Evolutionary conservation across 306 rosid species (phyloP), one percentile per base, ranked within the genome.

Genomic region (Mucuna pruriens): DNA sequence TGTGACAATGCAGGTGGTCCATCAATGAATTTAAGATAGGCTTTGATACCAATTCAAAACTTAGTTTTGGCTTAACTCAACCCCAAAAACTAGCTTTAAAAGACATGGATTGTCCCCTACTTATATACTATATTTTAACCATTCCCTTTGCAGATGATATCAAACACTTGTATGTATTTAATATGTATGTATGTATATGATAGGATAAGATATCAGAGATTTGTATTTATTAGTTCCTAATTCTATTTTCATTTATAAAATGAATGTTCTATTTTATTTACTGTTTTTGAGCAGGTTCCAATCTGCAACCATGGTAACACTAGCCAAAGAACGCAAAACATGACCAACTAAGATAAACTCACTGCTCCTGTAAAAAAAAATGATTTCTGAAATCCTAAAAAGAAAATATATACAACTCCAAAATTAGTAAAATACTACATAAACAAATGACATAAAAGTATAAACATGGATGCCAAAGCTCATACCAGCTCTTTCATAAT

Each of bases 401-500:
- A 16, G 45, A 11, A 77, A 77, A 34, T 66, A 9, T 3, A 16
- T 46, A 0, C 25, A 15, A 25, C n/a, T 4, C 31, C 3, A 20
- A 49, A 65, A 38, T 42, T 10, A 10, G 9, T 8, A 26, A 67
- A 12, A 10, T 38, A 34, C 5, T 52, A 13, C 12, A 7, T 29
- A 2, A 16, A 22, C 3, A 72, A 23, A 58, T 3, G 19, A 52
- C n/a, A 71, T 20, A 49, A 22, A 49, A 40, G 15, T 39, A 52
- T 16, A 7, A 19, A 64, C 4, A 68, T 6, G 15, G 26, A 44
- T 46, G 23, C 52, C 19, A 29, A 48, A 55, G n/a, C 25, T 72
- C 75, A 82, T 86, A 88, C 98, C 98, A 60, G 93, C 93, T 78
- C 85, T 90, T 85, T 89, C 86, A 76, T 81, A 83, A 19, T 94